Conservation (phyloP, 768 basidiomycete species). For the Leucosporidium creatinivorum region DNA sequence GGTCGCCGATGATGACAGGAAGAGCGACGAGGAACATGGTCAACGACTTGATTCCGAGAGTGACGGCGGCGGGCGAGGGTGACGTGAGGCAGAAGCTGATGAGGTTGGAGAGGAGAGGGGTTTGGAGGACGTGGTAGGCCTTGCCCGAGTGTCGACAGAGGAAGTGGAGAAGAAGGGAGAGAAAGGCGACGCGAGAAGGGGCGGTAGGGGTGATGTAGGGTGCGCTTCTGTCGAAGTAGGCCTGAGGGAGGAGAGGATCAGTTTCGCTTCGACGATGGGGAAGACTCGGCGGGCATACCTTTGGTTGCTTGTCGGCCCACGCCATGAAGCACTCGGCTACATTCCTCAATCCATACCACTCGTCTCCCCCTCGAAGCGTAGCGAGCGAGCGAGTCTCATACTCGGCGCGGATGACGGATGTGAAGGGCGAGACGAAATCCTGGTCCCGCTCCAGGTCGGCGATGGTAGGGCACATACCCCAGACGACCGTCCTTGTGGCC, state of each 20-base stretch:
- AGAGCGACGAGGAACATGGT: conserved; percentile 29
- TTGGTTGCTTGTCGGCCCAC: conserved; percentile 24
- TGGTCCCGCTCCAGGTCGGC: conserved; percentile 4
- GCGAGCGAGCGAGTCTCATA: conserved; percentile 22
- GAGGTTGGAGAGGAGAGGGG: conserved; percentile 30
- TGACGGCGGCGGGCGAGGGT: conserved; percentile 34
- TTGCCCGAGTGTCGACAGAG: conserved; percentile 25
- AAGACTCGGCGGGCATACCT: conserved; percentile 1
- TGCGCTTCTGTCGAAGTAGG: conserved; percentile 17
- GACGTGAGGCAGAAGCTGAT: conserved; percentile 34
- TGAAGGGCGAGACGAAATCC: conserved; percentile 20
- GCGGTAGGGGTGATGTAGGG: conserved; percentile 9
- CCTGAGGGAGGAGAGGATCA: not conserved
- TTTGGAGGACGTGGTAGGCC: conserved; percentile 25
- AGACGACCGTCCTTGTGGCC: conserved; percentile 23
- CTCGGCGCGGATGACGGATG: conserved; percentile 13
- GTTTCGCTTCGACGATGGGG: not conserved
- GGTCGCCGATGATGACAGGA: conserved; percentile 30
- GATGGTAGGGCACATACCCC: conserved; percentile 18
- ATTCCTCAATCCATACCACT: conserved; percentile 25
- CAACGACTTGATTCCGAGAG: conserved; percentile 32
- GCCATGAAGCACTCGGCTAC: conserved; percentile 25
- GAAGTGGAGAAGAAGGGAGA: conserved; percentile 27
- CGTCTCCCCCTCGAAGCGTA: conserved; percentile 19
- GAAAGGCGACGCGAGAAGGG: conserved; percentile 15